Evolutionary conservation across 805 yeast species (phyloP).

Genomic region (Millerago galiae): DNA sequence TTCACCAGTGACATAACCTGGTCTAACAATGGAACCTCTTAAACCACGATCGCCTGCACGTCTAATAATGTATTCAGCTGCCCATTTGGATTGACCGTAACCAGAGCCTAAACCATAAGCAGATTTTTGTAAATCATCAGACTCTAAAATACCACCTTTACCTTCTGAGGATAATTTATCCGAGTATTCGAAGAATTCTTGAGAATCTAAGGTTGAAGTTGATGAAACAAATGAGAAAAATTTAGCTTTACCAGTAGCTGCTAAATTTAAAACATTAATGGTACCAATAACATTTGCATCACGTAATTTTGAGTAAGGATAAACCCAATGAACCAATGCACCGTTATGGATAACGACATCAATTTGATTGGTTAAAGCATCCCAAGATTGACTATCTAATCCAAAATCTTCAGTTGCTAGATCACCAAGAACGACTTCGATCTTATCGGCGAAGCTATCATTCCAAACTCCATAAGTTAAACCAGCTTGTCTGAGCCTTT

Average conservation of each 20-base stretch:
- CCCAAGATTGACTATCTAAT: constrained; percentile 51
- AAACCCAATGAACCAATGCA: constrained; percentile 98
- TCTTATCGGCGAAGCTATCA: constrained; percentile 45
- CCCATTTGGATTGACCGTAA: constrained; percentile 98
- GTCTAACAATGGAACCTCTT: constrained; percentile 84
- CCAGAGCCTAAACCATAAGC: constrained; percentile 80
- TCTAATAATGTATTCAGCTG: constrained; percentile 84
- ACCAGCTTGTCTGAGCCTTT: constrained; percentile 71
- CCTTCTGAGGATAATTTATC: constrained; percentile 64
- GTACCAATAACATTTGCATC: constrained; percentile 92
- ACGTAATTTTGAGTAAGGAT: constrained; percentile 83
- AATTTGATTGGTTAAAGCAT: constrained; percentile 43
- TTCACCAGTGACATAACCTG: constrained; percentile 93
- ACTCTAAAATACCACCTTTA: constrained; percentile 66
- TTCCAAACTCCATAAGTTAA: constrained; percentile 66
- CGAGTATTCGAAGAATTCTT: constrained; percentile 70
- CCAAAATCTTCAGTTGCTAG: constrained; percentile 73
- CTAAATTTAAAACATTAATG: constrained; percentile 67
- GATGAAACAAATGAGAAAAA: constrained; percentile 89
- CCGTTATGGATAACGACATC: constrained; percentile 94
- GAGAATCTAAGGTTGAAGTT: constrained; percentile 86
- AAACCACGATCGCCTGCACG: constrained; percentile 85
- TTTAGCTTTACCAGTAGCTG: constrained; percentile 78
- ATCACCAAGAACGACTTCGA: constrained; percentile 79
- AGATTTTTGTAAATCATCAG: constrained; percentile 81